Conservation (phyloP, 352 stramenopile genomes). For the Phytophthora boehmeriae region DNA sequence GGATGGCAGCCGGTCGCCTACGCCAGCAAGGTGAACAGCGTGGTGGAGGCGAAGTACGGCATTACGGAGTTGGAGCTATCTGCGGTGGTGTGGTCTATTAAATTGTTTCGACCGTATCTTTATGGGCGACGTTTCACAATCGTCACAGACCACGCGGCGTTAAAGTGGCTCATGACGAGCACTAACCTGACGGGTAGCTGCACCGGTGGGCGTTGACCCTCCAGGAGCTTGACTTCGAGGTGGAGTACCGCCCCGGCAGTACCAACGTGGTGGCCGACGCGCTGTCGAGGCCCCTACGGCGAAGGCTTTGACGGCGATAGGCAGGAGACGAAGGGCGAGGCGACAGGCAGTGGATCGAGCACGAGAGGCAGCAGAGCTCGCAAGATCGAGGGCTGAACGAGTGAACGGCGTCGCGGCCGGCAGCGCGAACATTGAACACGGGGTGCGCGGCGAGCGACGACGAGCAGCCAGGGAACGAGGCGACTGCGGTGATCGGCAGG, state of each 20-base stretch:
- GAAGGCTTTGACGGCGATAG: conserved; percentile 6
- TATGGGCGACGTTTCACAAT: too few relatives aligned
- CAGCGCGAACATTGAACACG: too few relatives aligned
- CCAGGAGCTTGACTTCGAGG: conserved; percentile 25
- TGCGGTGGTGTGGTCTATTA: conserved; percentile 26
- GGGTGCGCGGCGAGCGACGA: too few relatives aligned
- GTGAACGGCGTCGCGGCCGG: too few relatives aligned
- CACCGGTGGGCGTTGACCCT: conserved; percentile 24
- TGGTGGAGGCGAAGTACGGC: conserved; percentile 17
- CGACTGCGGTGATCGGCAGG: too few relatives aligned
- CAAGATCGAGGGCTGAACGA: too few relatives aligned
- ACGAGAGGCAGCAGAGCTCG: too few relatives aligned
- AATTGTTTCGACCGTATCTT: too few relatives aligned
- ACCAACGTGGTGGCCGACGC: conserved; percentile 19
- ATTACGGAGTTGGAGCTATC: conserved; percentile 29
- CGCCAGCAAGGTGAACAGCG: conserved; percentile 16
- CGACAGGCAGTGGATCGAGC: not conserved
- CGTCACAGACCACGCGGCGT: too few relatives aligned
- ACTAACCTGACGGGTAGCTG: conserved; percentile 5
- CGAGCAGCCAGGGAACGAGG: too few relatives aligned
- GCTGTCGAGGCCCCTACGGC: conserved; percentile 13
- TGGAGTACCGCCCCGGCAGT: conserved; percentile 10
- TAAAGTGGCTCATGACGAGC: conserved; percentile 24
- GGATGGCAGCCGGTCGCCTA: conserved; percentile 17
- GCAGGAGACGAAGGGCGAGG: not conserved